Conservation (phyloP, 2,329 filamentous ascomycete genomes). For the Ilyonectria sp. region DNA sequence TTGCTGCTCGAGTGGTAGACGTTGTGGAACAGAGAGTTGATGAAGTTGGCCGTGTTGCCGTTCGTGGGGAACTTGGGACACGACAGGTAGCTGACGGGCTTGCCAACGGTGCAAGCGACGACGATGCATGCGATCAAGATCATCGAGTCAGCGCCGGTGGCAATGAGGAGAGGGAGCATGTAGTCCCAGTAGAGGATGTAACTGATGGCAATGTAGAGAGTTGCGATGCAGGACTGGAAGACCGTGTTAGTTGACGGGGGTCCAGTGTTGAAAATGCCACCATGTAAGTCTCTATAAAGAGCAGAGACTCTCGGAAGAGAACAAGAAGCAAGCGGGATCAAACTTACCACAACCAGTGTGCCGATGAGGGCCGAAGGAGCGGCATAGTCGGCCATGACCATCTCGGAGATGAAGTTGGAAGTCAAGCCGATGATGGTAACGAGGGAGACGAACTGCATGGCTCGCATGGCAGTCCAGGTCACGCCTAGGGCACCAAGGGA, state of each 20-base stretch:
- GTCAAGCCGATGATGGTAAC: slow-evolving; percentile 85
- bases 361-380: slow-evolving; percentile 83
- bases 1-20: slow-evolving; percentile 53
- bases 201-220: slow-evolving; percentile 84
- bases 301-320: not conserved
- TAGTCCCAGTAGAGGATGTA: slow-evolving; percentile 86
- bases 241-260: slow-evolving; percentile 31
- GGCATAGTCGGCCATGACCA: slow-evolving; percentile 75
- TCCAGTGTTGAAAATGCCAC: not conserved
- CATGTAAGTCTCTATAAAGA: not conserved
- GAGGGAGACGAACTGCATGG: slow-evolving; percentile 79
- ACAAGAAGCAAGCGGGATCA: not conserved
- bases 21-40: slow-evolving; percentile 61
- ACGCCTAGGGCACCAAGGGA: slow-evolving; percentile 81
- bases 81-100: slow-evolving; percentile 83
- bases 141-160: slow-evolving; percentile 74
- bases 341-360: slow-evolving; percentile 83
- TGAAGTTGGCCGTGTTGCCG: slow-evolving; percentile 61
- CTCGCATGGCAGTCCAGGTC: slow-evolving; percentile 82
- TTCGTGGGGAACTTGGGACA: slow-evolving; percentile 70
- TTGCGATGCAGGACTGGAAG: slow-evolving; percentile 80
- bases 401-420: slow-evolving; percentile 85
- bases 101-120: slow-evolving; percentile 82
- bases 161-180: slow-evolving; percentile 81
- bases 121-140: slow-evolving; percentile 85